Evolutionary conservation across 306 rosid genomes (phyloP).

Genomic region (Cucumis melo): DNA sequence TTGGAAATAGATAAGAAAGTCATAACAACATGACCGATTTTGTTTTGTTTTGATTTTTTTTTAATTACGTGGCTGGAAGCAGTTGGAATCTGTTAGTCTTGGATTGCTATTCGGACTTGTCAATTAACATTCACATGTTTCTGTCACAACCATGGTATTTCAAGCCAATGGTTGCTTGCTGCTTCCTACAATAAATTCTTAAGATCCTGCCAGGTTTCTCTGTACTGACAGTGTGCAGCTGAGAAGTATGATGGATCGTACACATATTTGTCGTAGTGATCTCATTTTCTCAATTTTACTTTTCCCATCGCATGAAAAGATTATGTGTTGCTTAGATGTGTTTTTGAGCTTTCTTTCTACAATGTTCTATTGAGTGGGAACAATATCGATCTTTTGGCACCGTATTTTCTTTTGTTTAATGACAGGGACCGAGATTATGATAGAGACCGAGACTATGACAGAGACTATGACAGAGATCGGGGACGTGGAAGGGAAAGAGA

Average conservation of each 20-base stretch:
- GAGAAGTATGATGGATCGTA: constrained; percentile 99
- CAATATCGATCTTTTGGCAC: neutral
- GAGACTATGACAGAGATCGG: constrained; percentile 66
- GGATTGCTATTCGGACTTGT: neutral
- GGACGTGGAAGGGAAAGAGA: constrained; percentile 60
- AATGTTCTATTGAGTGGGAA: neutral
- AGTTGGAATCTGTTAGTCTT: constrained; percentile 43
- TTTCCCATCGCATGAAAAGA: neutral
- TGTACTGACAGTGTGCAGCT: constrained; percentile 99
- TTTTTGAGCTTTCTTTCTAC: neutral
- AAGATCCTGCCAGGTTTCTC: constrained; percentile 99
- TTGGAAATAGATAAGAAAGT: neutral
- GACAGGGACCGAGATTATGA: constrained; percentile 82
- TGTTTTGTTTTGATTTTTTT: neutral
- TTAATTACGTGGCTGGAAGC: neutral
- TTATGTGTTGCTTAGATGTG: neutral
- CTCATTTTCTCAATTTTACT: neutral
- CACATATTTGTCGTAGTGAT: constrained; percentile 18
- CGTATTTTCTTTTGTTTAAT: neutral
- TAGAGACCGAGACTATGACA: constrained; percentile 61
- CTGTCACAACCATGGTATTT: constrained; percentile 51
- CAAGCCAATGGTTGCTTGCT: constrained; percentile 46
- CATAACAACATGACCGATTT: no score
- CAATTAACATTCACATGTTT: neutral
- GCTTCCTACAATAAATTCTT: constrained; percentile 64